Evolutionary conservation across 2,329 filamentous ascomycete genomes (phyloP), one percentile per base, ranked within the genome.

Genomic region (Trichoderma hamatum): DNA sequence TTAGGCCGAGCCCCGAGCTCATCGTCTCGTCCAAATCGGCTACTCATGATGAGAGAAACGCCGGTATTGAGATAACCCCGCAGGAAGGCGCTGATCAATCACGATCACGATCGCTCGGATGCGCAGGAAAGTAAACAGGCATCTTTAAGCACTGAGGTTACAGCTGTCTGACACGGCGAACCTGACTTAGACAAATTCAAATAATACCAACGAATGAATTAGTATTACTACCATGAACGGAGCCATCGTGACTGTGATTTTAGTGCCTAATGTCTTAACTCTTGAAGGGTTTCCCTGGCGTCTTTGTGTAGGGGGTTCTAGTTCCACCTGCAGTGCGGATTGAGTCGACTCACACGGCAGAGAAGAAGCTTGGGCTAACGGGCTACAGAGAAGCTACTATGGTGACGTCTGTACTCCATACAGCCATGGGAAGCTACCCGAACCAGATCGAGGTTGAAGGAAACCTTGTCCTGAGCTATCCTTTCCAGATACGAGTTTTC

Each of bases 311-410:
- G 30, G 63, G 39, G 54, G 52, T 14, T 19, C 26, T 36, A 58
- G 39, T 67, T n/a, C 39, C 54, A 46, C 26, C 21, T 68, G 58
- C 28, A 49, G 49, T 68, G 65, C 39, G 43, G 49, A 67, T 49
- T 51, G 39, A 10, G 1, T 6, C 28, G 54, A 4, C 26, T 62
- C 59, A 28, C 59, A 68, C 66, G 36, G 51, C 51, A 56, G 32
- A 56, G 32, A 39, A 13, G 19, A 54, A 19, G 1, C 16, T 30
- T 30, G 36, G 43, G 7, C 46, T 58, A 39, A 24, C 30, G 30
- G 13, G 11, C 11, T 19, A 32, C 30, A 30, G 14, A 43, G 19
- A 24, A 39, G 21, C 30, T 36, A 36, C 30, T 14, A 39, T 64
- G 49, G 36, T 28, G 19, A 46, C 14, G 9, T 52, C 56, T 43